A percentile compares a stretch with the other conserved stretches of the same genome.
These are phyloP conservation scores for Pleurotus salmoneostramineus DNA, from an alignment of 768 basidiomycete genomes.

Conservation along the genomic window DNA sequence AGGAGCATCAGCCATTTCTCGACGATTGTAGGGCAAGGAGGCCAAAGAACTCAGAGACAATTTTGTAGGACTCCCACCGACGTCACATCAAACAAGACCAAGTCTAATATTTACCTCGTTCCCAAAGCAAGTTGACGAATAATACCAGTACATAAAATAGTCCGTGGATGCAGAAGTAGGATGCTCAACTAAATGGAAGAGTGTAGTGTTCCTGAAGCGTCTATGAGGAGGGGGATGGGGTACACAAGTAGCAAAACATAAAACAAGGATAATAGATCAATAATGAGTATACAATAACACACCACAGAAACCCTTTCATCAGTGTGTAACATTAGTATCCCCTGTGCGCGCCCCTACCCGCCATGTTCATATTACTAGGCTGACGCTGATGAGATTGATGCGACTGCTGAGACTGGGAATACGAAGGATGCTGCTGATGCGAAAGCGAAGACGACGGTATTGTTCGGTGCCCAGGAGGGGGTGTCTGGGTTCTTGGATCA, in stretches of 20 bases:
- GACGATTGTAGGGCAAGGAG: not conserved
- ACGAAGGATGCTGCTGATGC: constrained; percentile 23
- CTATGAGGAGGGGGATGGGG: not conserved
- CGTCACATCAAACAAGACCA: no score
- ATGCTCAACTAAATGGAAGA: not conserved
- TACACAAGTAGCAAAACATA: constrained; percentile 6
- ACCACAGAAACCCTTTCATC: not conserved
- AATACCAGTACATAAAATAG: no score
- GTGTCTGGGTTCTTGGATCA: not conserved
- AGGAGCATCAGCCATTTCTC: no score
- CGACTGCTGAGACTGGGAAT: constrained; percentile 17
- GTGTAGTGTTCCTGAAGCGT: not conserved
- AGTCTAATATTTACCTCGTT: no score
- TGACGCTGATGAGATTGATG: constrained; percentile 18
- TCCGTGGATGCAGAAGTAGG: no score
- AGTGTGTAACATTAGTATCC: constrained; percentile 14
- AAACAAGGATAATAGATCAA: constrained; percentile 5
- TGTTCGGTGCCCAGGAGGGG: not conserved
- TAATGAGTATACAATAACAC: not conserved
- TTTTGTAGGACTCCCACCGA: not conserved
- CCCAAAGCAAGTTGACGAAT: no score
- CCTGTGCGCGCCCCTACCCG: constrained; percentile 37
- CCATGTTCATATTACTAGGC: constrained; percentile 26
- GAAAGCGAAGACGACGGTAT: constrained; percentile 17
- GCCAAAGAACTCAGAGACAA: not conserved